These are phyloP conservation scores for Ailanthus altissimus DNA, from an alignment of 345 rosid genomes.

Conservation along the genomic window DNA sequence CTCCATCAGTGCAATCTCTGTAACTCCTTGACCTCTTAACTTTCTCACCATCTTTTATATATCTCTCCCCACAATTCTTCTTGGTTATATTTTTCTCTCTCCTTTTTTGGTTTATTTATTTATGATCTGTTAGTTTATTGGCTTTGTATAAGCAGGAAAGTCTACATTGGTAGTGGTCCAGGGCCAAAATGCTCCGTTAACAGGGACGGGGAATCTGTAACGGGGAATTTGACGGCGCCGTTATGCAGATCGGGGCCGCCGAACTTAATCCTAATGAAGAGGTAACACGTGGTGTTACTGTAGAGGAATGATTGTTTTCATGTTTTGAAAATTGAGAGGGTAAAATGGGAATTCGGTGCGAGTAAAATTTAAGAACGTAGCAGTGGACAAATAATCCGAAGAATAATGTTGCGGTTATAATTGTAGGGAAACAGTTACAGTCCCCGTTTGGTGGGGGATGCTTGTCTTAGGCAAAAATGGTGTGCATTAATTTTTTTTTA, in stretches of 20 bases:
- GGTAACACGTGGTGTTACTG: constrained; percentile 28
- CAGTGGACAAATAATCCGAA: too few species aligned
- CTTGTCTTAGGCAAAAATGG: constrained; percentile 10
- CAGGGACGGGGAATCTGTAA: constrained; percentile 61
- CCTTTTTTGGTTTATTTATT: not conserved
- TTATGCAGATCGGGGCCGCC: constrained; percentile 41
- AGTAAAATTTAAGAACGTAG: not conserved
- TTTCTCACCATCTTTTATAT: constrained; percentile 44
- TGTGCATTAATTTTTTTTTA: too few species aligned
- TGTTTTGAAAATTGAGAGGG: not conserved
- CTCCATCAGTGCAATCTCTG: constrained; percentile 36
- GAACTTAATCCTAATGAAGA: constrained; percentile 22
- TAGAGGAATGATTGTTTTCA: constrained; percentile 25
- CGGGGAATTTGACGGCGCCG: constrained; percentile 89
- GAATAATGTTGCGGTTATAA: too few species aligned
- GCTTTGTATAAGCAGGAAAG: not conserved
- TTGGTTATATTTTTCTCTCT: not conserved
- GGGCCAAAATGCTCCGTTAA: constrained; percentile 32
- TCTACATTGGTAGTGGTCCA: constrained; percentile 44
- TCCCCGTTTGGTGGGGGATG: constrained; percentile 18
- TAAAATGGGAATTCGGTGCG: not conserved
- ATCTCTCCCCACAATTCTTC: constrained; percentile 12
- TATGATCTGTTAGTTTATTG: constrained; percentile 15
- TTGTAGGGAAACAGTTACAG: not conserved
- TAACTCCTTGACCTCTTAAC: constrained; percentile 22